Evolutionary conservation across 306 rosid genomes (phyloP).

Genomic region (Inga laurina): DNA sequence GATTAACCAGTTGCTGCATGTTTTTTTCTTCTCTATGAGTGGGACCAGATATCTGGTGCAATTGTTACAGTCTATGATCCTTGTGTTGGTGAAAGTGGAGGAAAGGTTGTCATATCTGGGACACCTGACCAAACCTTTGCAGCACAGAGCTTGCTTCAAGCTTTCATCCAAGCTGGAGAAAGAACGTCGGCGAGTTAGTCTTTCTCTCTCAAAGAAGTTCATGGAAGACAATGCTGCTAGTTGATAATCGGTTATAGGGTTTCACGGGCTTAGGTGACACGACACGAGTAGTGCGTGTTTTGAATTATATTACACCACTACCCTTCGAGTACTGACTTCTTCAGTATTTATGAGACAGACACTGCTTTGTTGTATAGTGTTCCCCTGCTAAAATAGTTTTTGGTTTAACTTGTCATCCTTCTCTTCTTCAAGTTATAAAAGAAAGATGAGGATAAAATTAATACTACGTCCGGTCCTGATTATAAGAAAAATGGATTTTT

Average conservation of each 20-base stretch:
- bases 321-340: constrained; percentile 33
- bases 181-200: constrained; percentile 1
- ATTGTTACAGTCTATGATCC: constrained; percentile 60
- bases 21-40: background rate
- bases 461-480: no score
- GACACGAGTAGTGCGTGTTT: constrained; percentile 32
- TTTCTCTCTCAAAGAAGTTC: constrained; percentile 1
- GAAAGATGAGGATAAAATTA: background rate
- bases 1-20: background rate
- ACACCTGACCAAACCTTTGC: constrained; percentile 68
- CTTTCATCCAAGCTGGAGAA: constrained; percentile 53
- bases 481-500: no score
- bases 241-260: constrained; percentile 6
- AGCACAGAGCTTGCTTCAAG: constrained; percentile 73
- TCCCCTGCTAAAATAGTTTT: constrained; percentile 17
- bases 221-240: constrained; percentile 13
- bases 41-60: constrained; percentile 75
- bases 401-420: constrained; percentile 10
- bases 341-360: constrained; percentile 29
- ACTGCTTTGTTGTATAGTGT: constrained; percentile 1
- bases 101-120: constrained; percentile 68
- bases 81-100: constrained; percentile 47
- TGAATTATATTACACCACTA: constrained; percentile 23
- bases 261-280: constrained; percentile 11
- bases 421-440: background rate